These are phyloP conservation scores for Tuber aestivum DNA, from an alignment of 495 filamentous ascomycete species.

Conservation along the genomic window DNA sequence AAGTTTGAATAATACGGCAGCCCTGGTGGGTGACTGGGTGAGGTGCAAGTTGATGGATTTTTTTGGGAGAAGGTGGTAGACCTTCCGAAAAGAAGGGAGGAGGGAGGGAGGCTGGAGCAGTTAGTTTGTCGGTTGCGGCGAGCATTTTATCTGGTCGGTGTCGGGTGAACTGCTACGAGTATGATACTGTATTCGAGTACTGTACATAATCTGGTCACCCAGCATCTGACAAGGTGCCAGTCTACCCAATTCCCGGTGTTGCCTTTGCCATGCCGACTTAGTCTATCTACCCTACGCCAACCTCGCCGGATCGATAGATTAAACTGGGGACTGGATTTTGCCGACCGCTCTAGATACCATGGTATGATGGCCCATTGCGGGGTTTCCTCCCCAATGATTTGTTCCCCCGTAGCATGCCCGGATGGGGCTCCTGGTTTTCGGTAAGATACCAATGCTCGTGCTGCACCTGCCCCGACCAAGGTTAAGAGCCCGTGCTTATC, in stretches of 20 bases:
- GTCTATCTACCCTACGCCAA: neutral
- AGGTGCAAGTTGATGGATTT: neutral
- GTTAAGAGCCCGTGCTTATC: neutral
- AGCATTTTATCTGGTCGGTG: neutral
- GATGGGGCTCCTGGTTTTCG: neutral
- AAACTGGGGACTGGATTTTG: neutral
- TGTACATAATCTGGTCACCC: neutral
- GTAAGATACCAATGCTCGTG: neutral
- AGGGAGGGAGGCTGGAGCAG: neutral
- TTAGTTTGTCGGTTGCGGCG: neutral
- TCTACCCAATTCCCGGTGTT: neutral
- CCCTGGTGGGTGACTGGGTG: neutral
- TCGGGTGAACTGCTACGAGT: neutral
- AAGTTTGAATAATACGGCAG: neutral
- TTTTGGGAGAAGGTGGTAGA: neutral
- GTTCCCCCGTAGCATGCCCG: neutral
- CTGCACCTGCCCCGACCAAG: neutral
- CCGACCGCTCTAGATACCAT: neutral
- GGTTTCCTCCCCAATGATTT: neutral
- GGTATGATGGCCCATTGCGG: neutral
- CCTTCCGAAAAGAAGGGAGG: neutral
- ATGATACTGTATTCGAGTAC: too few relatives aligned
- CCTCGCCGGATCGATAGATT: neutral
- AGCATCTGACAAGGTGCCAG: neutral
- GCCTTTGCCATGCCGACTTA: neutral